Evolutionary conservation across 805 yeast species (phyloP).

Genomic region (Myxozyma geophila): DNA sequence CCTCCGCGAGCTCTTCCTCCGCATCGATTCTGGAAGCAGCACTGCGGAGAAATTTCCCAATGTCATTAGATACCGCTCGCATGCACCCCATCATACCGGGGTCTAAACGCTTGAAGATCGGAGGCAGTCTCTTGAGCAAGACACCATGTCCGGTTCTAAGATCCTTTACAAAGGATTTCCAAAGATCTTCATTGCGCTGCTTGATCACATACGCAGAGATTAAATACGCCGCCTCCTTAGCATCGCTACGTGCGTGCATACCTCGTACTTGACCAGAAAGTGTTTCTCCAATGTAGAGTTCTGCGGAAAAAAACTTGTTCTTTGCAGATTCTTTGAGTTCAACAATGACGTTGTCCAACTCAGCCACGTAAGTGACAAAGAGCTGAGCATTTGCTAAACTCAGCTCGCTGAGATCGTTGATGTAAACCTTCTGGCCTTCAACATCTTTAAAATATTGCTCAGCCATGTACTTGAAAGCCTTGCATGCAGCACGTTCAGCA

Average conservation of each 20-base stretch:
- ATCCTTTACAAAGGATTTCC: constrained; percentile 18
- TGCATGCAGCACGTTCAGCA: constrained; percentile 28
- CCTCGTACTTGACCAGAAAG: constrained; percentile 26
- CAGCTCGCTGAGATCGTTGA: constrained; percentile 25
- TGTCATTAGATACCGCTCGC: constrained; percentile 14
- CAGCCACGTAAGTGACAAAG: constrained; percentile 25
- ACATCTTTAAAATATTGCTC: constrained; percentile 8
- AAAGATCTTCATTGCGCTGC: constrained; percentile 17
- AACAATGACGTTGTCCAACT: constrained; percentile 3
- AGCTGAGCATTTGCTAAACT: constrained; percentile 25
- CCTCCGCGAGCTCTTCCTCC: constrained; percentile 10
- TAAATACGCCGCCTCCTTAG: constrained; percentile 18
- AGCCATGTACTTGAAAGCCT: constrained; percentile 15
- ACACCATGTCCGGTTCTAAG: constrained; percentile 20
- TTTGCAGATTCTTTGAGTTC: not conserved
- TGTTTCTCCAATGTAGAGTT: constrained; percentile 15
- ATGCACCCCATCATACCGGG: constrained; percentile 10
- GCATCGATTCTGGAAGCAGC: constrained; percentile 5
- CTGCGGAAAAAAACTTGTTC: constrained; percentile 3
- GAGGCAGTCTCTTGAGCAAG: constrained; percentile 9
- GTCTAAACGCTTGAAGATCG: constrained; percentile 12
- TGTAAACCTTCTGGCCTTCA: not conserved
- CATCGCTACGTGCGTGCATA: constrained; percentile 21
- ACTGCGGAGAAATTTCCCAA: not conserved
- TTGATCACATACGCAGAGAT: constrained; percentile 27